A percentile compares a stretch with the other conserved stretches of the same genome.
phyloP scores from a whole-genome alignment of 305 asterid genomes.

The Fraxinus platypoda region DNA sequence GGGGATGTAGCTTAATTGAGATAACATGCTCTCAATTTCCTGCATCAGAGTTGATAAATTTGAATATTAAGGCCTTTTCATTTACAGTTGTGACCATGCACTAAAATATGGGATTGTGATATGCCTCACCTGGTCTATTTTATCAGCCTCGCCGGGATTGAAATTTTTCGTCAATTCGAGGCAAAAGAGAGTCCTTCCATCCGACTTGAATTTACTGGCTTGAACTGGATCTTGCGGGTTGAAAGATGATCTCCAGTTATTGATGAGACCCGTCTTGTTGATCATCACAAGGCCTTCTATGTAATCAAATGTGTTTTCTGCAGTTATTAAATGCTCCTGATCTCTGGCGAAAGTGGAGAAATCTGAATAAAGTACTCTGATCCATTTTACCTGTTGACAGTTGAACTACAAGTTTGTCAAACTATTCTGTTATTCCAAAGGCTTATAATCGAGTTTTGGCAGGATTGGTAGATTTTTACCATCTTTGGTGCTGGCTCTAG shows the following conservation, averaged over 20 bases:
- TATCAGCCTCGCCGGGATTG: constrained; percentile 45
- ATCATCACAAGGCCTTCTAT: constrained; percentile 79
- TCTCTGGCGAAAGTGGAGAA: constrained; percentile 64
- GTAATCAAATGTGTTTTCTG: constrained; percentile 67
- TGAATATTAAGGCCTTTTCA: not conserved
- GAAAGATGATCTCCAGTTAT: constrained; percentile 78
- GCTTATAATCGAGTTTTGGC: not conserved
- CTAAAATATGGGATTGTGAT: not conserved
- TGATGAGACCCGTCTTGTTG: constrained; percentile 60
- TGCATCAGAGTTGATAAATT: constrained; percentile 28
- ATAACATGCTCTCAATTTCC: constrained; percentile 62
- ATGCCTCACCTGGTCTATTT: constrained; percentile 50
- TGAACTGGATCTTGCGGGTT: constrained; percentile 57
- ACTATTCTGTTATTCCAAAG: not conserved
- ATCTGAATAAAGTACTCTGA: constrained; percentile 73
- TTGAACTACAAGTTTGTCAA: constrained; percentile 16
- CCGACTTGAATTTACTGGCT: constrained; percentile 67
- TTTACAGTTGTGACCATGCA: not conserved
- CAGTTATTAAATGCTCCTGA: constrained; percentile 66
- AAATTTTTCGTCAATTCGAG: constrained; percentile 72
- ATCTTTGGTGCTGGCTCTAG: constrained; percentile 78
- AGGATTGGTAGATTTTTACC: constrained; percentile 40
- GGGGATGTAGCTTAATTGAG: constrained; percentile 62
- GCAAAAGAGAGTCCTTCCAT: constrained; percentile 74
- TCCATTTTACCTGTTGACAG: constrained; percentile 75